Evolutionary conservation across 1,284 basidiomycete species (phyloP), one percentile per base, ranked within the genome.

Genomic region (Ganoderma lingzhi): DNA sequence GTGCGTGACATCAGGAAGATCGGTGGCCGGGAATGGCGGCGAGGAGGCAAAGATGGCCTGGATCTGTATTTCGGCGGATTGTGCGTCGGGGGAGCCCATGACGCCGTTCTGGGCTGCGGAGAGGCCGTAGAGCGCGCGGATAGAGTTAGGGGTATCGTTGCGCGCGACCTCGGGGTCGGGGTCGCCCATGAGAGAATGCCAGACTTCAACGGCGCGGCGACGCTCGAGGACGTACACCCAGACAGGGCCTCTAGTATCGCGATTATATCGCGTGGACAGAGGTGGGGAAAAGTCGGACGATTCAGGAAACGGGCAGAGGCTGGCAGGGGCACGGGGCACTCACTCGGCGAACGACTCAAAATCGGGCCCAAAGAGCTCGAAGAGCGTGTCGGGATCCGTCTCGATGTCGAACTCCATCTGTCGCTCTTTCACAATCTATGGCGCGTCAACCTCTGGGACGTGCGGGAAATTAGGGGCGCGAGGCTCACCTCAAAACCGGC

Each of bases 181-280:
- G 78, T 88, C 80, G 66, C 91, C 90, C 86, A 94, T 92, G 75
- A 95, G 87, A 6, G 90, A 88, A 62, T 87, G 82, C 86, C 90
- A 91, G 65, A 93, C 90, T 79, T 93, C 88, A 58, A 94, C 90
- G 17, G 93, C 91, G 56, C 90, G 88, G 63, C 90, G 84, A 55
- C 93, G 88, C 77, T 94, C 93, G 70, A 95, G 89, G 56, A 95
- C 91, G 80, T 94, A 95, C 30, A 95, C 92, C 92, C 93, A 94
- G 35, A 94, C 92, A 23, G 93, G 91, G 67, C 92, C 93, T 74
- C 93, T 94, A 71, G 59, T 48, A 35, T 56, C 53, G 53, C 53
- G 53, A 35, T 35, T 56, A 56, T 55, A 55, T 35, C 30, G 53
- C 30, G 39, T 37, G 35, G 23, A 14, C 41, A 60, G 56, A 42